Evolutionary conservation across 768 basidiomycete genomes (phyloP).

Genomic region (Hypsizygus marmoreus): DNA sequence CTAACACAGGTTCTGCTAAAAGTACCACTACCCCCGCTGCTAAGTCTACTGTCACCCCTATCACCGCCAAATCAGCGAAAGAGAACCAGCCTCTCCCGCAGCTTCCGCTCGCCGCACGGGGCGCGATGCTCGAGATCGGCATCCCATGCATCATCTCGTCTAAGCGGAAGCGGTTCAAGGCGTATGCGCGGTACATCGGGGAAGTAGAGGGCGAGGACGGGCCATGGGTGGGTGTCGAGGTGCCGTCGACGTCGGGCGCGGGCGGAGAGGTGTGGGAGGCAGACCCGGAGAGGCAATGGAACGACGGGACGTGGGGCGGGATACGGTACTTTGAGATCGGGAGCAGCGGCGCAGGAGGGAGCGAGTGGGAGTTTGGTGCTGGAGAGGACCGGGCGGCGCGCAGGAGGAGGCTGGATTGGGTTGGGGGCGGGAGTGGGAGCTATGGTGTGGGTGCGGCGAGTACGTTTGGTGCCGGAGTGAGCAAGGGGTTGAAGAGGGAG

Average conservation of each 20-base stretch:
- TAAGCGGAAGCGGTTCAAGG: constrained; percentile 81
- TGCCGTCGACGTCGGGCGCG: constrained; percentile 56
- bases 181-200: constrained; percentile 86
- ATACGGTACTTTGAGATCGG: constrained; percentile 84
- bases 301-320: constrained; percentile 83
- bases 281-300: constrained; percentile 74
- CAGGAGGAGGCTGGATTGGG: constrained; percentile 44
- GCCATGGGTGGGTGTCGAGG: constrained; percentile 91
- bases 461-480: constrained; percentile 27
- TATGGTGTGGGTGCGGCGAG: constrained; percentile 14
- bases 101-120: constrained; percentile 38
- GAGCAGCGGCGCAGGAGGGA: constrained; percentile 31
- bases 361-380: constrained; percentile 66
- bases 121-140: constrained; percentile 80
- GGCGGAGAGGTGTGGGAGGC: constrained; percentile 24
- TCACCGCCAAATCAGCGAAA: constrained; percentile 20
- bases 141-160: constrained; percentile 90
- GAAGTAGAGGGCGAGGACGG: constrained; percentile 81
- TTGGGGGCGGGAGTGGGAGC: constrained; percentile 28
- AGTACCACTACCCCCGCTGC: constrained; percentile 7
- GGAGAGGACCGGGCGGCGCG: constrained; percentile 49
- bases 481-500: constrained; percentile 39
- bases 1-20: not conserved
- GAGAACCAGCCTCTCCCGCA: constrained; percentile 21
- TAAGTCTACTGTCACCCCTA: constrained; percentile 14